Conservation (phyloP, 805 yeast genomes). For the Isabelozyma rhagii region DNA sequence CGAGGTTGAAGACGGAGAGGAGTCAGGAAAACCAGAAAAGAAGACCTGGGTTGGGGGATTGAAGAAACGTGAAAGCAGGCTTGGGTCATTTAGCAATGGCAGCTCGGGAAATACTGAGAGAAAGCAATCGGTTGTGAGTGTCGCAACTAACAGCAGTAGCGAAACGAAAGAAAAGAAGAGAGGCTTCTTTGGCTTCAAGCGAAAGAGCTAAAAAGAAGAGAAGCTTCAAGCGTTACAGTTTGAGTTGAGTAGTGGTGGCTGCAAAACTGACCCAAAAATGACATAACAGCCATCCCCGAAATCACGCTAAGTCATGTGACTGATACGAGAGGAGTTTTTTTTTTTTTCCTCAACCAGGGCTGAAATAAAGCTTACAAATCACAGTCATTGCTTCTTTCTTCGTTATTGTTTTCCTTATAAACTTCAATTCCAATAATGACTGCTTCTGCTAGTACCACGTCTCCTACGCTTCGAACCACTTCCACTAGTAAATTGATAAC, state of each 20-base stretch:
- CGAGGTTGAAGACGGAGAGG: background rate
- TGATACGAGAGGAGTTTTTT: background rate
- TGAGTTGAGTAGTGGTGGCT: too few relatives aligned
- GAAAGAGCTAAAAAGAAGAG: constrained; percentile 10
- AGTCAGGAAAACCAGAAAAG: constrained; percentile 21
- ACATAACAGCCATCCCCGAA: background rate
- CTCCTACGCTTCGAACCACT: constrained; percentile 34
- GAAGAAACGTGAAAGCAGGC: constrained; percentile 26
- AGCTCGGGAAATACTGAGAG: constrained; percentile 7
- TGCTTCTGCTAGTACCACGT: constrained; percentile 13
- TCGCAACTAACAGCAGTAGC: constrained; percentile 7
- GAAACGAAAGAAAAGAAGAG: constrained; percentile 13
- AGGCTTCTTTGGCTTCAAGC: constrained; percentile 36
- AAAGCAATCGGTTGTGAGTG: constrained; percentile 18
- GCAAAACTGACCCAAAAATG: background rate
- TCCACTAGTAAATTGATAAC: constrained; percentile 34
- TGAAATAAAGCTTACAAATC: too few relatives aligned
- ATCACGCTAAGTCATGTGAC: background rate
- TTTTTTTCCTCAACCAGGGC: background rate
- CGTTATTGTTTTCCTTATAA: too few relatives aligned
- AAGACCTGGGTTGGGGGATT: constrained; percentile 41
- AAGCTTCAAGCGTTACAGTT: too few relatives aligned
- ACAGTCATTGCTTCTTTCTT: too few relatives aligned
- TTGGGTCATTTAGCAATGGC: constrained; percentile 1
- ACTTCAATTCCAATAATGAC: constrained; percentile 4